A percentile compares a stretch with the other conserved stretches of the same genome.
These are phyloP conservation scores for Urostyla sp. DNA, from an alignment of 73 alveolate genomes.

Conservation along the genomic window DNA sequence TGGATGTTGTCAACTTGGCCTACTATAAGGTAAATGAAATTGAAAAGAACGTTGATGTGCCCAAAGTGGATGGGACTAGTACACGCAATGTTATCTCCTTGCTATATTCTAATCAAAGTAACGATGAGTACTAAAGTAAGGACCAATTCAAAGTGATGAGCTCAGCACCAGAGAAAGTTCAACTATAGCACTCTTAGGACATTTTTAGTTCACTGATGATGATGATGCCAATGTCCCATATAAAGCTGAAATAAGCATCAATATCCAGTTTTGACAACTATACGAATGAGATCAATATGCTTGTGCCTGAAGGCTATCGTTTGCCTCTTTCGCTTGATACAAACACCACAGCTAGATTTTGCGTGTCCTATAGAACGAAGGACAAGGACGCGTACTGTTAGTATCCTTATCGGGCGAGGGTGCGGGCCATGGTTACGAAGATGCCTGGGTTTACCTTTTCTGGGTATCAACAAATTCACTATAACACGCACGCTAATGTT, in stretches of 20 bases:
- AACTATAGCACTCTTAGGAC: too few species aligned
- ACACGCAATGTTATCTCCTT: neutral
- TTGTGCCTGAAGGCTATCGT: slow-evolving; percentile 80
- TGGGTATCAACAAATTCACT: slow-evolving; percentile 68
- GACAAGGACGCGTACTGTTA: slow-evolving; percentile 13
- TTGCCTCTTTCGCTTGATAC: slow-evolving; percentile 74
- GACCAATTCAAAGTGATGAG: too few species aligned
- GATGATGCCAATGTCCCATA: too few species aligned
- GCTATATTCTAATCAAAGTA: too few species aligned
- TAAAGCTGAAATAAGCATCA: neutral
- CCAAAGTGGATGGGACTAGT: slow-evolving; percentile 18
- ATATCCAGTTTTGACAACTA: too few species aligned
- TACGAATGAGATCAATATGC: slow-evolving; percentile 67
- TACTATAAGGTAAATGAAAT: slow-evolving; percentile 66
- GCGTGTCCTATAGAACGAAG: neutral
- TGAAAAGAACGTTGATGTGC: slow-evolving; percentile 66
- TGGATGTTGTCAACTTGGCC: slow-evolving; percentile 61
- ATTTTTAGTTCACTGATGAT: too few species aligned
- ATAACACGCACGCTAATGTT: slow-evolving; percentile 48
- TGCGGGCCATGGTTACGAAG: slow-evolving; percentile 73
- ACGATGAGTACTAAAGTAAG: too few species aligned
- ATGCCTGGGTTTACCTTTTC: slow-evolving; percentile 75
- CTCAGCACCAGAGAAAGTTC: too few species aligned
- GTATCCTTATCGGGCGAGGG: slow-evolving; percentile 42
- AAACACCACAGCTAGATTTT: slow-evolving; percentile 63